These are phyloP conservation scores for Pseudonitzschia multiseries DNA, from an alignment of 108 stramenopile genomes.

Conservation along the genomic window DNA sequence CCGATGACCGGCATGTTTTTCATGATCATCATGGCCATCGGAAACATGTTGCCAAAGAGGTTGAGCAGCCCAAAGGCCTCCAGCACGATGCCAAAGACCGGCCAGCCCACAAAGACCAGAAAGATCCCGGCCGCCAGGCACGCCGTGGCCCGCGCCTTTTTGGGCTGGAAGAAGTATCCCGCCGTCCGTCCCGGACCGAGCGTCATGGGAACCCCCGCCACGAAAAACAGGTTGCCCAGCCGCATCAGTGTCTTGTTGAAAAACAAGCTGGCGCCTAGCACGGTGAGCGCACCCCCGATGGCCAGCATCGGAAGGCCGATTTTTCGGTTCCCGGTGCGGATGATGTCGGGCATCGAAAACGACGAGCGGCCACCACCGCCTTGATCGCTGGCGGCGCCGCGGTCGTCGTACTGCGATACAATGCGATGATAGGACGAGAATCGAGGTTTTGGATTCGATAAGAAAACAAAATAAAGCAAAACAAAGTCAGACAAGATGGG, in stretches of 20 bases:
- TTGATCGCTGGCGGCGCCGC: background rate
- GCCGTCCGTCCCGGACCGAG: constrained; percentile 88
- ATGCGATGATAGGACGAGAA: constrained; percentile 1
- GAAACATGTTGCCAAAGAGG: constrained; percentile 94
- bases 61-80: constrained; percentile 93
- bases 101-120: constrained; percentile 85
- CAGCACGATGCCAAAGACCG: constrained; percentile 84
- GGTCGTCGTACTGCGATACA: constrained; percentile 20
- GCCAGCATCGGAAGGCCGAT: constrained; percentile 75
- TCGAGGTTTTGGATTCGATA: background rate
- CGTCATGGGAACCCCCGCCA: constrained; percentile 81
- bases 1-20: constrained; percentile 77
- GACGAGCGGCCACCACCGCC: background rate
- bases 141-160: constrained; percentile 80
- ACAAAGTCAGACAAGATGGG: background rate
- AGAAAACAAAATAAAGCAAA: background rate
- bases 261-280: constrained; percentile 87
- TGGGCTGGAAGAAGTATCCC: constrained; percentile 87
- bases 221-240: constrained; percentile 87
- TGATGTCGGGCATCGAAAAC: constrained; percentile 28
- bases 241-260: constrained; percentile 94
- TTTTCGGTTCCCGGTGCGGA: constrained; percentile 59
- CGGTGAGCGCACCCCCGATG: constrained; percentile 67
- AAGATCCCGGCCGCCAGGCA: constrained; percentile 80
- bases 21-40: constrained; percentile 66